Conservation (phyloP, 495 filamentous ascomycete species). For the Trichoderma orchidacearum region DNA sequence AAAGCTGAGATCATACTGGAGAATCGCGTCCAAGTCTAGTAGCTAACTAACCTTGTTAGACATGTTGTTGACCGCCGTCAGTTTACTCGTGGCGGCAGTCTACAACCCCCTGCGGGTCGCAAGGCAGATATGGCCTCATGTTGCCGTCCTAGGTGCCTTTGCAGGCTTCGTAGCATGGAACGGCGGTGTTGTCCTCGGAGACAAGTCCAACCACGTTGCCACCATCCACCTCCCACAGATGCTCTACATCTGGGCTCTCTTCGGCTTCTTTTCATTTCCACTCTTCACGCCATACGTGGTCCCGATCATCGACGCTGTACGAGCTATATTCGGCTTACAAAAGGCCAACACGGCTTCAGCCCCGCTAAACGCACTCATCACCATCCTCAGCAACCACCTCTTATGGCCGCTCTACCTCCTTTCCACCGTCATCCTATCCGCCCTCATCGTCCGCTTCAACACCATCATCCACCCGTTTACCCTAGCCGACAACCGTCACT, state of each 20-base stretch:
- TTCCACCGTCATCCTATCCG: constrained; percentile 14
- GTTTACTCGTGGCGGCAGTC: constrained; percentile 42
- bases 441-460: constrained; percentile 55
- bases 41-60: constrained; percentile 14
- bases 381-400: constrained; percentile 7
- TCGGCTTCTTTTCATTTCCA: constrained; percentile 79
- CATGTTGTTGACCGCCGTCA: constrained; percentile 36
- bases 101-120: constrained; percentile 35
- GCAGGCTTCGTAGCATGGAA: constrained; percentile 72
- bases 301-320: constrained; percentile 4
- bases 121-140: constrained; percentile 47
- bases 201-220: constrained; percentile 86
- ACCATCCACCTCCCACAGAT: constrained; percentile 84
- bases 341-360: background rate
- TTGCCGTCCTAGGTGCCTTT: constrained; percentile 55
- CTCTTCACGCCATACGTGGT: constrained; percentile 42
- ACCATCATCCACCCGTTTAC: constrained; percentile 94
- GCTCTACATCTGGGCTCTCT: constrained; percentile 87
- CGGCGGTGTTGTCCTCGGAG: constrained; percentile 80
- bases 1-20: background rate
- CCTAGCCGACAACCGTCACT: constrained; percentile 91
- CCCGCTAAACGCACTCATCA: background rate
- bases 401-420: constrained; percentile 12
- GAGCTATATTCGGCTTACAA: background rate
- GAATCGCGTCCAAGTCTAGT: too few relatives aligned